Conservation (phyloP, 148 eudicot genomes). For the Chenopodium suecicum region DNA sequence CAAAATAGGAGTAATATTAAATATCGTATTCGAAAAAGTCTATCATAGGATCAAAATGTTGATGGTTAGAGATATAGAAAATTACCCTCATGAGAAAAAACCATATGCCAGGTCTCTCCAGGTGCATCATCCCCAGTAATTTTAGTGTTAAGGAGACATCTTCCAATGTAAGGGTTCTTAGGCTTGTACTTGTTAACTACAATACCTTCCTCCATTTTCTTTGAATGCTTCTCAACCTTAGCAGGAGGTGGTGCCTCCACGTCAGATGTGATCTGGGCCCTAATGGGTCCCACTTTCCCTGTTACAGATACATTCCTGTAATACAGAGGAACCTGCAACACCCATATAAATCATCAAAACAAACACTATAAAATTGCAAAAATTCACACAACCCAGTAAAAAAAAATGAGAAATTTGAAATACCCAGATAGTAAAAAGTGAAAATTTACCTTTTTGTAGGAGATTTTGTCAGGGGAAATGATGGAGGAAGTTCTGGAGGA, state of each 20-base stretch:
- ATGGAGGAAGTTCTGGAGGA: slow-evolving; percentile 55
- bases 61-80: neutral
- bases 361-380: neutral
- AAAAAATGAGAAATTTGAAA: neutral
- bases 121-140: slow-evolving; percentile 98
- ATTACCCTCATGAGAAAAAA: slow-evolving; percentile 85
- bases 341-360: neutral
- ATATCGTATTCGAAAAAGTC: neutral
- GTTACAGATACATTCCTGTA: slow-evolving; percentile 57
- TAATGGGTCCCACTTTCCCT: slow-evolving; percentile 50
- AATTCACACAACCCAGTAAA: neutral
- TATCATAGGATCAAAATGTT: too few relatives aligned
- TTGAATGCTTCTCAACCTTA: slow-evolving; percentile 72
- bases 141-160: slow-evolving; percentile 83
- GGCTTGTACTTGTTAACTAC: slow-evolving; percentile 83
- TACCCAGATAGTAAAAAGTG: neutral
- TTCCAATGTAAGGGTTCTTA: slow-evolving; percentile 80
- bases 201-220: slow-evolving; percentile 93
- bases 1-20: too few relatives aligned
- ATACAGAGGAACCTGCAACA: slow-evolving; percentile 50
- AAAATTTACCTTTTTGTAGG: slow-evolving; percentile 58
- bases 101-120: slow-evolving; percentile 99
- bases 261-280: slow-evolving; percentile 81
- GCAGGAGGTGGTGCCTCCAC: slow-evolving; percentile 47
- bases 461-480: slow-evolving; percentile 51